Base-by-base conservation (phyloP, 177 flowering plant species). In the Vitis hybrid region DNA sequence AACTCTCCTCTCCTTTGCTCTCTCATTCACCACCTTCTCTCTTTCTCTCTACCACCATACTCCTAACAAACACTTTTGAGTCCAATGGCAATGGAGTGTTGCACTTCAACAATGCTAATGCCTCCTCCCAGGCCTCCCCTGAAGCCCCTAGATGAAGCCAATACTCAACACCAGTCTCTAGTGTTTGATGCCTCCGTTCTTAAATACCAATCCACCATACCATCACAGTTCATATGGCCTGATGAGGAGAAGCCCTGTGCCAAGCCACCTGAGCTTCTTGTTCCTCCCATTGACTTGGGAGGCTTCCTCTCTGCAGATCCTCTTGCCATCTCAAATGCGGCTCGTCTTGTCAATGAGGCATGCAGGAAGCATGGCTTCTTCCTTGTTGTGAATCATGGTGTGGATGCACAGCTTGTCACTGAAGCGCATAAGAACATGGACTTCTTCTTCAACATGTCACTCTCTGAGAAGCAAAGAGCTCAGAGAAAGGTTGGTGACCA, bases 311-410 rank as follows among this genome's bases (percentile, higher is more conserved):
- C 82, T 5, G 82, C 76, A 1, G 81, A 81, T 59, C 59, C 78
- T 0, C 3, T 0, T 1, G 74, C 72, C 1, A 31, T 68, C 13
- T 16, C 62, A 1, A 56, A 63, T 8, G 78, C 76, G 2, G 18
- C 74, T 2, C 39, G 34, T 48, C 70, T 71, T 0, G 82, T 82
- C 5, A 31, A 73, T 3, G 80, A 79, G 60, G 87, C 84, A 7
- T 82, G 87, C 70, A 61, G 4, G 67, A 81, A 78, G 50, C 87
- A 86, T 26, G 90, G 90, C 1, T 79, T 84, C 77, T 86, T 86
- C 39, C 73, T 78, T 0, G 85, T 82, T 3, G 74, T 78, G 10
- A 84, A 84, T 59, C 90, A 86, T 58, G 90, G 87, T 1, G 74
- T 84, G 1, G 81, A 82, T 15, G 0, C 50, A 1, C 5, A 52